These are phyloP conservation scores for Tagetes patula DNA, from an alignment of 129 eudicot genomes.

Conservation along the genomic window DNA sequence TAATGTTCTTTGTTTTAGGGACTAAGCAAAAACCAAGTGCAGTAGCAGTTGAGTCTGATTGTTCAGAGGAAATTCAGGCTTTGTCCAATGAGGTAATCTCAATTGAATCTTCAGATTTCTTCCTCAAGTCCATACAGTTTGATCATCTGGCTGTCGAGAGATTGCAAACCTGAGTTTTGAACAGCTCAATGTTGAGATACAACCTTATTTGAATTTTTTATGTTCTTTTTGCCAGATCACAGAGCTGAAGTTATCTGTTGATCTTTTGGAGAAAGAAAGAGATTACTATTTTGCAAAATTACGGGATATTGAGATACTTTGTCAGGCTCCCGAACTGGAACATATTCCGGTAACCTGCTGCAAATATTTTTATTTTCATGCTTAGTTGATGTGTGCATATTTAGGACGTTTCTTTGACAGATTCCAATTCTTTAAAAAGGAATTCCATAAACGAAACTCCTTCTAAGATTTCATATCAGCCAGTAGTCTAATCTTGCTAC, in stretches of 20 bases:
- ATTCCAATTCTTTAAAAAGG: neutral
- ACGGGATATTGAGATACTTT: constrained; percentile 80
- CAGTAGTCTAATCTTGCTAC: neutral
- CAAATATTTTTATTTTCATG: neutral
- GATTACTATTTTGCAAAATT: constrained; percentile 86
- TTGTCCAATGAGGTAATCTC: constrained; percentile 62
- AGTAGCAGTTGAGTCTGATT: constrained; percentile 29
- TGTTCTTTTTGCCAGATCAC: constrained; percentile 52
- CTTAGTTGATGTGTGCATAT: constrained; percentile 6
- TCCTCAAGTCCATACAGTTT: neutral
- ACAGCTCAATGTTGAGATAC: neutral
- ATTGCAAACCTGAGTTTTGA: neutral
- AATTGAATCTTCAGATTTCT: neutral
- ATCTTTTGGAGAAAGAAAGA: constrained; percentile 80
- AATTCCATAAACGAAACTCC: neutral
- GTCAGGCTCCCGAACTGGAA: constrained; percentile 76
- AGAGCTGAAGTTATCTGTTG: constrained; percentile 79
- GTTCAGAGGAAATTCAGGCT: constrained; percentile 56
- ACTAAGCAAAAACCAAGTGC: constrained; percentile 40
- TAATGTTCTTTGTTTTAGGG: constrained; percentile 35
- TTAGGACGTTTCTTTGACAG: neutral
- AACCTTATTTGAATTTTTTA: constrained; percentile 8
- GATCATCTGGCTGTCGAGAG: neutral
- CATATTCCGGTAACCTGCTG: constrained; percentile 53
- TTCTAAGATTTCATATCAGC: neutral